These are phyloP conservation scores for Simplicillium sp. DNA, from an alignment of 2,329 filamentous ascomycete species.

Conservation along the genomic window DNA sequence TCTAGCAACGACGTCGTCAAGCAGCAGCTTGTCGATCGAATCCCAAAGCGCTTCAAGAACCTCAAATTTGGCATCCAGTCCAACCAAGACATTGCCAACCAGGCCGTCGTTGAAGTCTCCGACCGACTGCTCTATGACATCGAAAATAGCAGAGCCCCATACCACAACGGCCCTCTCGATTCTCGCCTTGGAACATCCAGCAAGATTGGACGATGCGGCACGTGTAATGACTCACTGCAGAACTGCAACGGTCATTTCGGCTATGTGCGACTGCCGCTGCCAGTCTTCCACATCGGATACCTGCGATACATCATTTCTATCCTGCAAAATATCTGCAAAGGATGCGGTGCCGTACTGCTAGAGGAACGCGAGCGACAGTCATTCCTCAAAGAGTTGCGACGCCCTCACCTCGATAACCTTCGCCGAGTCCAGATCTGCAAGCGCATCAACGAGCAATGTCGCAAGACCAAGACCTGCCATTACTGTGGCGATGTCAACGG, in stretches of 20 bases:
- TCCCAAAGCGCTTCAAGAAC: slow-evolving; percentile 85
- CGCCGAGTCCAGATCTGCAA: slow-evolving; percentile 77
- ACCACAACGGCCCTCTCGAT: slow-evolving; percentile 79
- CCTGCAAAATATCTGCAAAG: slow-evolving; percentile 90
- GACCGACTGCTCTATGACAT: slow-evolving; percentile 90
- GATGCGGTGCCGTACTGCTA: slow-evolving; percentile 68
- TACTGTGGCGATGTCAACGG: slow-evolving; percentile 79
- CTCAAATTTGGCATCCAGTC: slow-evolving; percentile 95
- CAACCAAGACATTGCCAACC: slow-evolving; percentile 88
- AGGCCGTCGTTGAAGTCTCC: slow-evolving; percentile 91
- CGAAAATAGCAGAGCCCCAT: slow-evolving; percentile 65
- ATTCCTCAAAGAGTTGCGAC: slow-evolving; percentile 72
- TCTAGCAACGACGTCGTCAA: slow-evolving; percentile 43
- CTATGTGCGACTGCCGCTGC: slow-evolving; percentile 80
- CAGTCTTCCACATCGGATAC: slow-evolving; percentile 93
- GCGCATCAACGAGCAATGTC: slow-evolving; percentile 79
- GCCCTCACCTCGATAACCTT: slow-evolving; percentile 77
- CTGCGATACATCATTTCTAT: slow-evolving; percentile 88
- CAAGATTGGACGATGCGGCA: slow-evolving; percentile 70
- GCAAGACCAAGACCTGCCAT: slow-evolving; percentile 75
- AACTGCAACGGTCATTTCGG: slow-evolving; percentile 94
- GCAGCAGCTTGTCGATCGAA: slow-evolving; percentile 80
- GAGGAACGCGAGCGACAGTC: slow-evolving; percentile 68
- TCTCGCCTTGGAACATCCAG: slow-evolving; percentile 63
- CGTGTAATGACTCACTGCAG: slow-evolving; percentile 72